Base-by-base conservation (phyloP, 768 basidiomycete genomes). In the Amylocystis lapponica region DNA sequence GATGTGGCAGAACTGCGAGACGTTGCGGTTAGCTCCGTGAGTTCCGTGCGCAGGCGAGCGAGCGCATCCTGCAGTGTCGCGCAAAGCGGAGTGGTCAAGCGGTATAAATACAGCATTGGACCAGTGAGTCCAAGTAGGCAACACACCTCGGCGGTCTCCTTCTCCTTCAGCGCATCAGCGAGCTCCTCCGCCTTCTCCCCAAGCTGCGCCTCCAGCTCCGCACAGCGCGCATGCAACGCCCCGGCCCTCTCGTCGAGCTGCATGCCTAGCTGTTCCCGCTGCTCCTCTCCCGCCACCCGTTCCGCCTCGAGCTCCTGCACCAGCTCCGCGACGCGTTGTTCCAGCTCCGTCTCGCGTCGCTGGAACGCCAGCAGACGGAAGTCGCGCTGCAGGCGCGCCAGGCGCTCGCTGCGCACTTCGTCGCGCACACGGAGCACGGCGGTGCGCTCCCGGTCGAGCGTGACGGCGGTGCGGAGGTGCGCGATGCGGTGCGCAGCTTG, bases 361-460 rank as follows among this genome's bases (percentile, higher is more conserved):
- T 82, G 79, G 53, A 84, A 87, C 62, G 78, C 71, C n/a, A 71
- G 75, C 39, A 88, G 72, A 56, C 75, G 74, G 54, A 68, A 77
- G 46, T 90, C 86, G 43, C 84, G 66, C 54, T 82, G 79, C 27
- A 83, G 50, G 34, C 75, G 62, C 39, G 74, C 68, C 26, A 85
- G 52, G 41, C 76, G 79, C 64, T 86, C 83, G 48, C 62, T 62
- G 49, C 83, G 67, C 35, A 69, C 60, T 13, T 63, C 58, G 34
- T 80, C 77, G 61, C 72, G 74, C 59, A 78, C 75, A 38, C 71
- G 73, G 29, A 82, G 59, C 7, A 74, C 61, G n/a, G 65, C 64
- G 31, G 64, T 52, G 39, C 74, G 72, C 54, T 78, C 79, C 39
- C 67, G 66, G 50, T 83, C 76, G 35, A 86, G 57, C 23, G 74